Evolutionary conservation across 495 filamentous ascomycete genomes (phyloP), one percentile per base, ranked within the genome.

Genomic region (Pseudevernia furfuracea): DNA sequence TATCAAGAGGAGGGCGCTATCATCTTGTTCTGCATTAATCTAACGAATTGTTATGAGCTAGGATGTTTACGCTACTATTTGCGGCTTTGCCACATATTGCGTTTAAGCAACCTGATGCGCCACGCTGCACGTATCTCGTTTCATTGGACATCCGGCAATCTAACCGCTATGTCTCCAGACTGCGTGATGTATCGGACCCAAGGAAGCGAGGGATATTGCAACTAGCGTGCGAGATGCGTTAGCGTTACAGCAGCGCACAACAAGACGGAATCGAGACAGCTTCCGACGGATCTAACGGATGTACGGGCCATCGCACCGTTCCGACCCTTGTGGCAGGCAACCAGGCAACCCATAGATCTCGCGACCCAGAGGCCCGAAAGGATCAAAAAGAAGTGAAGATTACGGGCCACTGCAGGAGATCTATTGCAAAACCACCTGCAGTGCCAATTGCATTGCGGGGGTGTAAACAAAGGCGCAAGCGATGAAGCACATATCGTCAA

Each of bases 171-270:
- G 69, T 97, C 92, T 61, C 92, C 92, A 11, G 89, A 94, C 75
- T 96, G 92, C 57, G 92, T 97, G 71, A 99, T 99, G 76, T 99
- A 99, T 69, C 94, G 84, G 21, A 99, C 94, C 94, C 94, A 99
- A 25, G 94, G 94, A 52, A 99, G 80, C n/a, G 91, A 96, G 15
- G 92, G 92, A 73, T 98, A 97, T 89, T 97, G 93, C 59, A 96
- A 77, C 90, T 94, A 73, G 55, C 30, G 43, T 49, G 59, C 30
- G 41, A 60, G 17, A 43, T 36, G 66, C 66, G 63, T 36, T 49
- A 66, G n/a, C 56, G 48, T 43, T 30, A 64, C 34, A 39, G 25
- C 28, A 37, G 23, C 28, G 70, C 30, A 69, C 79, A 66, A 74
- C 68, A 60, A 55, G n/a, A 65, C 36, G 23, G 43, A 64, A 52